Evolutionary conservation across 768 basidiomycete species (phyloP), one percentile per base, ranked within the genome.

Genomic region (Botryobasidium botryosum): DNA sequence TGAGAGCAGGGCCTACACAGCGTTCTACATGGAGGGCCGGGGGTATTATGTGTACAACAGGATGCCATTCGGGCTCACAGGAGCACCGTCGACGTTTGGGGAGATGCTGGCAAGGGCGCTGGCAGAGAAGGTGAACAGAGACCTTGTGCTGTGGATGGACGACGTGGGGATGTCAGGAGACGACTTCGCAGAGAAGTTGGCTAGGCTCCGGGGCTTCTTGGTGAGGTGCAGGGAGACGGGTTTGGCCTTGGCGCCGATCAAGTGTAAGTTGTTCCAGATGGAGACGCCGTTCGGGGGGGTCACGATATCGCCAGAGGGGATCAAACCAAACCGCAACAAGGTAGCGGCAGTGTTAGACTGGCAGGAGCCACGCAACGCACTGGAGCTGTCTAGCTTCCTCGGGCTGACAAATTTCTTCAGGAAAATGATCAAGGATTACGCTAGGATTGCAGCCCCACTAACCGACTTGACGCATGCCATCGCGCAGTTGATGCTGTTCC

Each of bases 1-100:
- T 15, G 48, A 51, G 1, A 33, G 40, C 5, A 6, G 37, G 10
- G 58, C 55, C 0, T 62, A 60, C 37, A 51, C 62, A 0, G 53
- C 51, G 5, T 66, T 69, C 46, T 66, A 62, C 31, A 55, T 65
- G 0, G 58, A 59, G 43, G 65, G 64, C 15, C n/a, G 52, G 1
- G 68, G 68, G 0, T 65, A 61, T 35, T 64, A 61, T 35, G 43
- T 46, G 6, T 67, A 64, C 35, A 32, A 40, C 1, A 25, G 56
- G 0, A 66, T 69, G 62, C 66, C 64, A 0, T 67, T 69, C 44
- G 67, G 68, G 0, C 38, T 68, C 0, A 63, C 59, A 0, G 67
- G 63, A 0, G 61, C 62, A 2, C 67, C 66, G 6, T 55, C 62
- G 0, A 56, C 54, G 2, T 68, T 66, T 42, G 54, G 45, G 25